Evolutionary conservation across 2,329 filamentous ascomycete genomes (phyloP).

Genomic region (Tolypocladium endophyticum): DNA sequence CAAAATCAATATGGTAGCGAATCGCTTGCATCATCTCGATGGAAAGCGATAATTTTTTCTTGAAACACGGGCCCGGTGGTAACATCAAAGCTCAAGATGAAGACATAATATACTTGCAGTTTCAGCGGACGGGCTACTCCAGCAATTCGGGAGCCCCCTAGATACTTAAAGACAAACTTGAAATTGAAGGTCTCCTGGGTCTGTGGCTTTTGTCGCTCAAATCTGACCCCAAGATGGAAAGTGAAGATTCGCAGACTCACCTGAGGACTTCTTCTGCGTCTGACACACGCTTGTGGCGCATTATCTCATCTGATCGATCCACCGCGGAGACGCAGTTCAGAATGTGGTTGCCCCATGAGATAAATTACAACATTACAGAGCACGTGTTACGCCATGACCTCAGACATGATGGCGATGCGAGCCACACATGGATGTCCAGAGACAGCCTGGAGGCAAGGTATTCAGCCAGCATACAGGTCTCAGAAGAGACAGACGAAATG

Average conservation of each 20-base stretch:
- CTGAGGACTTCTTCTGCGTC: background rate
- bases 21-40: background rate
- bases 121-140: background rate
- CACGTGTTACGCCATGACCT: background rate
- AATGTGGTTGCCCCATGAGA: background rate
- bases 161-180: background rate
- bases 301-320: background rate
- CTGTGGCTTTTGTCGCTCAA: background rate
- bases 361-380: background rate
- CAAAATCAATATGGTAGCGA: background rate
- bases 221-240: background rate
- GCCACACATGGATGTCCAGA: background rate
- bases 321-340: background rate
- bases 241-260: background rate
- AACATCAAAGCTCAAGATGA: background rate
- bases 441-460: background rate
- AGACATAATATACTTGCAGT: background rate
- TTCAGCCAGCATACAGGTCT: background rate
- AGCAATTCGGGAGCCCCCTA: background rate
- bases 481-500: background rate
- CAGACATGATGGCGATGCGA: background rate
- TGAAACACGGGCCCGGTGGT: background rate
- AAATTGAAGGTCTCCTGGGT: background rate
- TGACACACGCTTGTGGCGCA: background rate
- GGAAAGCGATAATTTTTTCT: background rate